Evolutionary conservation across 1,284 basidiomycete species (phyloP).

Genomic region (Rhodotorula glutinis): DNA sequence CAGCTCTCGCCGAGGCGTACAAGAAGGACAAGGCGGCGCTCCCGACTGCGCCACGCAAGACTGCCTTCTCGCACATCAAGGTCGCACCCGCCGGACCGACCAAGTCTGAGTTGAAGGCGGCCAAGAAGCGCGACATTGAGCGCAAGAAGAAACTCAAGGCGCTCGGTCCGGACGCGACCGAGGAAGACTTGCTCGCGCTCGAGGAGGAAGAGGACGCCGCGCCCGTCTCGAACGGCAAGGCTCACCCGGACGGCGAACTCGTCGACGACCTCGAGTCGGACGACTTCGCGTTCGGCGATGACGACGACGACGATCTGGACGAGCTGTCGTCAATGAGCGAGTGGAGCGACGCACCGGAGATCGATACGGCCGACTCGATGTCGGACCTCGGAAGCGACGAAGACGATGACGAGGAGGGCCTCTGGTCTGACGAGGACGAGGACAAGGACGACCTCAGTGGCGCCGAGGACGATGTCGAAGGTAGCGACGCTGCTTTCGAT

Average conservation of each 20-base stretch:
- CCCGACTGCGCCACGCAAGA: conserved; percentile 9
- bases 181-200: conserved; percentile 6
- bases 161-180: background rate
- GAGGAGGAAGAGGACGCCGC: conserved; percentile 41
- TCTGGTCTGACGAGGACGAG: conserved; percentile 44
- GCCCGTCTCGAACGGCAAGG: conserved; percentile 62
- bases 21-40: conserved; percentile 31
- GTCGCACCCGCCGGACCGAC: conserved; percentile 24
- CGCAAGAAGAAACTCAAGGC: conserved; percentile 31
- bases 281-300: conserved; percentile 39
- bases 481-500: background rate
- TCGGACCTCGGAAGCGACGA: conserved; percentile 51
- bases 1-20: conserved; percentile 29
- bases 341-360: conserved; percentile 61
- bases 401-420: conserved; percentile 48
- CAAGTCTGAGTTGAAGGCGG: conserved; percentile 38
- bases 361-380: conserved; percentile 57
- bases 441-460: conserved; percentile 51
- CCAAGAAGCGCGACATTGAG: conserved; percentile 31
- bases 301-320: conserved; percentile 29
- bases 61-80: conserved; percentile 22
- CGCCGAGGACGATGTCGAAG: conserved; percentile 40
- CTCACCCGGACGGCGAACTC: conserved; percentile 44
- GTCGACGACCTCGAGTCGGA: conserved; percentile 40
- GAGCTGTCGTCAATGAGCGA: conserved; percentile 58